Percentiles rank a stretch among this genome's conserved stretches.
Conservation (phyloP, 768 basidiomycete species). For the Tylopilus sp. region DNA sequence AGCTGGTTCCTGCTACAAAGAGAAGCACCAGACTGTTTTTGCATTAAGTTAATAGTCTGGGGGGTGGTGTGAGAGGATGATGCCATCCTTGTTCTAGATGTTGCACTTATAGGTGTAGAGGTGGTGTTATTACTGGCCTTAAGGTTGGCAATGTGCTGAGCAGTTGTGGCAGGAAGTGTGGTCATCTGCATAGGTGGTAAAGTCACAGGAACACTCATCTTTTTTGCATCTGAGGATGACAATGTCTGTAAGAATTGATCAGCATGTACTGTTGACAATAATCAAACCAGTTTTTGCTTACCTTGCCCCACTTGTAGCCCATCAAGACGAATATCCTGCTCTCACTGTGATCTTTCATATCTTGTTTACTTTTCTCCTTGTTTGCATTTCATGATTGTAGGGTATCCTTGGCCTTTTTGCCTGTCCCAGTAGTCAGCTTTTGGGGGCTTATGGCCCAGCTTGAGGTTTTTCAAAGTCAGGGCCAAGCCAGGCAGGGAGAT, state of each 20-base stretch:
- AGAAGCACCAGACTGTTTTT: conserved; percentile 82
- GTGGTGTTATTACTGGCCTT: conserved; percentile 51
- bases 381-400: conserved; percentile 39
- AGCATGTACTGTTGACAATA: conserved; percentile 3
- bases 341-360: conserved; percentile 80
- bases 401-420: conserved; percentile 56
- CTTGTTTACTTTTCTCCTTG: conserved; percentile 63
- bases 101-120: conserved; percentile 39
- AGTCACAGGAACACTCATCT: conserved; percentile 61
- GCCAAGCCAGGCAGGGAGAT: too few relatives aligned
- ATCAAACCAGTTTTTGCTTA: conserved; percentile 33
- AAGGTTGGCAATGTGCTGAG: conserved; percentile 80
- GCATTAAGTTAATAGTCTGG: conserved; percentile 83
- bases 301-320: conserved; percentile 90
- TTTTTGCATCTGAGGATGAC: conserved; percentile 79
- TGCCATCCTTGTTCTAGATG: conserved; percentile 38
- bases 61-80: conserved; percentile 67
- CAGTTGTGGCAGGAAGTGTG: conserved; percentile 76
- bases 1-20: conserved; percentile 72
- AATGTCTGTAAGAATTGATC: conserved; percentile 54
- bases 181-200: conserved; percentile 91
- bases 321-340: conserved; percentile 86
- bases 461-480: too few relatives aligned
- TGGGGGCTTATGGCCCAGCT: too few relatives aligned
- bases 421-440: conserved; percentile 21